These are phyloP conservation scores for Colletotrichum navitas DNA, from an alignment of 2,329 filamentous ascomycete species.

Conservation along the genomic window DNA sequence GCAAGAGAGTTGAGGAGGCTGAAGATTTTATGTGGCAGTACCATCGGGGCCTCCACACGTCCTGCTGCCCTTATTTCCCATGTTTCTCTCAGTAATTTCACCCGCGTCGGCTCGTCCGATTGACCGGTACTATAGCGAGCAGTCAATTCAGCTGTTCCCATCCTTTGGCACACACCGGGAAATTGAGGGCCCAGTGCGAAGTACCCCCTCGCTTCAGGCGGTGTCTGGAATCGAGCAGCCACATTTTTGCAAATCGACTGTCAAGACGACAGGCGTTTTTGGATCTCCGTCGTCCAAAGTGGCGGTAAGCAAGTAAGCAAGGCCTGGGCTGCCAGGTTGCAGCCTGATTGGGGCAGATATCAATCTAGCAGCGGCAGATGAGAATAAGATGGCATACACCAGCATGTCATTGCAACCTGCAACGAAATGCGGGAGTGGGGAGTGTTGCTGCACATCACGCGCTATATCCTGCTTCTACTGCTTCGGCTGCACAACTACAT, in stretches of 20 bases:
- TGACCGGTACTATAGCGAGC: not conserved
- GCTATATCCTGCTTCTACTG: not conserved
- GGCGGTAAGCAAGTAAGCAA: slow-evolving; percentile 39
- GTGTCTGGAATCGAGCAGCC: slow-evolving; percentile 23
- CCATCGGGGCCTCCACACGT: slow-evolving; percentile 21
- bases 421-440: not conserved
- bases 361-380: slow-evolving; percentile 34
- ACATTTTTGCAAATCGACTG: slow-evolving; percentile 12
- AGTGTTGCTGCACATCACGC: not conserved
- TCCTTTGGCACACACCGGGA: not conserved
- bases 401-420: slow-evolving; percentile 18
- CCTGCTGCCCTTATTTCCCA: not conserved
- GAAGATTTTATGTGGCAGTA: slow-evolving; percentile 7
- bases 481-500: not conserved
- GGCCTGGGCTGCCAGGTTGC: slow-evolving; percentile 26
- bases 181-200: not conserved
- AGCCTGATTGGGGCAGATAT: slow-evolving; percentile 32
- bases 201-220: slow-evolving; percentile 16
- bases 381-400: slow-evolving; percentile 14
- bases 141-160: not conserved
- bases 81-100: slow-evolving; percentile 12
- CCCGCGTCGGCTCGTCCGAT: slow-evolving; percentile 9
- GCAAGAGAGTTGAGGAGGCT: slow-evolving; percentile 41
- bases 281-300: slow-evolving; percentile 27
- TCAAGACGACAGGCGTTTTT: slow-evolving; percentile 17